phyloP scores from a whole-genome alignment of 805 yeast species.

The Brettanomyces custersianus region DNA sequence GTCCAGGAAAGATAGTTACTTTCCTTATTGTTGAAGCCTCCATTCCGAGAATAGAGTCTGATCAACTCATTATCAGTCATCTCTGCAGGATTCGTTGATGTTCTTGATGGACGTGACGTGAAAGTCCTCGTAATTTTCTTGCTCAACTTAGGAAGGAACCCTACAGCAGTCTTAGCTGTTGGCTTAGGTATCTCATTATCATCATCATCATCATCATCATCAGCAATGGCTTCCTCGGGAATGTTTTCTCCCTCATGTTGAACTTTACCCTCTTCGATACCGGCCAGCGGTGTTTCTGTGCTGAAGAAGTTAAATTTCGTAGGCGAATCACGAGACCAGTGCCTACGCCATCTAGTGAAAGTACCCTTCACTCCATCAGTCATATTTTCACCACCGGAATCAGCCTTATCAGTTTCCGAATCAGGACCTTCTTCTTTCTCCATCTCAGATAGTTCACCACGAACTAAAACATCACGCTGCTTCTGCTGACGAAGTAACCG shows the following conservation, averaged over 20 bases:
- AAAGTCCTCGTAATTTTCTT: slow-evolving; percentile 9
- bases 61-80: slow-evolving; percentile 24
- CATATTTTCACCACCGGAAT: neutral
- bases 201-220: neutral
- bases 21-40: slow-evolving; percentile 12
- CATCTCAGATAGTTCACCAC: slow-evolving; percentile 4
- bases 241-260: neutral
- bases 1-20: slow-evolving; percentile 76
- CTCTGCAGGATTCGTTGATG: slow-evolving; percentile 3
- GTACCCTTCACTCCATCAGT: neutral
- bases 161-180: slow-evolving; percentile 1
- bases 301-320: neutral
- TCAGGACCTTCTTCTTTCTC: slow-evolving; percentile 4
- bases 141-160: slow-evolving; percentile 1
- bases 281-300: neutral
- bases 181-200: slow-evolving; percentile 2
- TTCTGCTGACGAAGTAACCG: slow-evolving; percentile 6
- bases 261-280: neutral
- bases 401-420: neutral
- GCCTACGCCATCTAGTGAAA: neutral
- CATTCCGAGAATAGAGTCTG: slow-evolving; percentile 15
- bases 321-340: neutral
- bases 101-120: slow-evolving; percentile 6
- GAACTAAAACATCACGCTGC: neutral
- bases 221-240: slow-evolving; percentile 1